Evolutionary conservation across 169 alveolate genomes (phyloP).

Genomic region (Eimeria brunetti): DNA sequence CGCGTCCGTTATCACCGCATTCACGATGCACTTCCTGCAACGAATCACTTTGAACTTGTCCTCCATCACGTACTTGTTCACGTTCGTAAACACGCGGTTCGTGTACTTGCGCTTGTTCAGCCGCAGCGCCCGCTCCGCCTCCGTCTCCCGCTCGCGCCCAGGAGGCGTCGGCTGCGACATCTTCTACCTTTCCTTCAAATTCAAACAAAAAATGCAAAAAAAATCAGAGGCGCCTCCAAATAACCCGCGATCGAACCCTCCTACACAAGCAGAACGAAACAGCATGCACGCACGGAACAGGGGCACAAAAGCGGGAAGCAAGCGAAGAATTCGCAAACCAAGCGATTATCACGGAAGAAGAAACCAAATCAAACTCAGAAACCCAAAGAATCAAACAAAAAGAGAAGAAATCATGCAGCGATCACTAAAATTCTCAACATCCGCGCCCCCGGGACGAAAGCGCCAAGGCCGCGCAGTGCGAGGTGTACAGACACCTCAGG

Average conservation of each 20-base stretch:
- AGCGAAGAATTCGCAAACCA: neutral
- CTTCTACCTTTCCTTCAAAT: neutral
- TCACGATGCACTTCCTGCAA: slow-evolving; percentile 58
- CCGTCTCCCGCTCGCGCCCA: slow-evolving; percentile 15
- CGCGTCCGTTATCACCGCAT: slow-evolving; percentile 78
- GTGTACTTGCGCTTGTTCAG: slow-evolving; percentile 58
- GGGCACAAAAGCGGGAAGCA: neutral
- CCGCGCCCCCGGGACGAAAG: neutral
- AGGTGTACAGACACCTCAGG: slow-evolving; percentile 1
- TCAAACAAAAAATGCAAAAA: neutral
- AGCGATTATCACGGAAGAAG: neutral
- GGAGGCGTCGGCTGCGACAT: slow-evolving; percentile 14
- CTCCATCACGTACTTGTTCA: slow-evolving; percentile 72
- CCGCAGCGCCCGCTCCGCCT: slow-evolving; percentile 66
- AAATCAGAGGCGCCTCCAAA: neutral
- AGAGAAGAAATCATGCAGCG: neutral
- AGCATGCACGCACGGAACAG: neutral
- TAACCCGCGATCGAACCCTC: neutral
- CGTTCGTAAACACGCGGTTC: slow-evolving; percentile 76
- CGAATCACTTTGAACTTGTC: slow-evolving; percentile 73
- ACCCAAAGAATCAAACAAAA: neutral
- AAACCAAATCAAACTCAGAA: neutral
- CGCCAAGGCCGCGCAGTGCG: neutral
- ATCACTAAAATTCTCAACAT: neutral
- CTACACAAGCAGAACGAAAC: neutral